A percentile compares a stretch with the other conserved stretches of the same genome.
Evolutionary conservation across 495 filamentous ascomycete genomes (phyloP).

Genomic region (Podospora anserina): DNA sequence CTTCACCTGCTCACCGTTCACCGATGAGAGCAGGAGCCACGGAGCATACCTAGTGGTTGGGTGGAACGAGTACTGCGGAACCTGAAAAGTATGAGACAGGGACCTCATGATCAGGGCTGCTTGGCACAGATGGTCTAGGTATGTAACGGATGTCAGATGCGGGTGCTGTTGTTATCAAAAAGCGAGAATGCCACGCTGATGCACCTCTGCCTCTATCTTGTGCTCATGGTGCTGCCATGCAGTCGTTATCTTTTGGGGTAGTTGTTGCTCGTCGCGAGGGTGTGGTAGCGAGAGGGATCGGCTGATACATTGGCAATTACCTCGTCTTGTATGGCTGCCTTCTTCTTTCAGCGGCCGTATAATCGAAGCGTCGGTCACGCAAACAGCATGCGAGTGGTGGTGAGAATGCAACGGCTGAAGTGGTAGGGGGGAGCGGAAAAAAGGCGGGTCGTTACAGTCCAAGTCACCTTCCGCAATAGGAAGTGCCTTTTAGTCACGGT

Average conservation of each 20-base stretch:
- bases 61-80: neutral
- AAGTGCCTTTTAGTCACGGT: neutral
- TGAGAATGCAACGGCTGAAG: neutral
- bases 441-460: neutral
- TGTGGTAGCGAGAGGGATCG: neutral
- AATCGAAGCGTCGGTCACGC: neutral
- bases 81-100: neutral
- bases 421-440: neutral
- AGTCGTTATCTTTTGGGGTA: neutral
- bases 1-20: neutral
- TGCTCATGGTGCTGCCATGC: neutral
- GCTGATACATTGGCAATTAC: neutral
- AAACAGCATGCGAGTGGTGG: neutral
- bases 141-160: neutral
- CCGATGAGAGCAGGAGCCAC: neutral
- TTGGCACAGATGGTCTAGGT: neutral
- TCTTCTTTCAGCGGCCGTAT: neutral
- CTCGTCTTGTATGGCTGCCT: neutral
- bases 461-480: neutral
- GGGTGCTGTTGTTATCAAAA: neutral
- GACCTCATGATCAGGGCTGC: neutral
- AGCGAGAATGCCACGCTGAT: neutral
- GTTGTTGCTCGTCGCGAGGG: neutral
- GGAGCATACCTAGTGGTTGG: neutral
- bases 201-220: neutral